Evolutionary conservation across 2,329 filamentous ascomycete genomes (phyloP).

Genomic region (Aureobasidium pullulans): DNA sequence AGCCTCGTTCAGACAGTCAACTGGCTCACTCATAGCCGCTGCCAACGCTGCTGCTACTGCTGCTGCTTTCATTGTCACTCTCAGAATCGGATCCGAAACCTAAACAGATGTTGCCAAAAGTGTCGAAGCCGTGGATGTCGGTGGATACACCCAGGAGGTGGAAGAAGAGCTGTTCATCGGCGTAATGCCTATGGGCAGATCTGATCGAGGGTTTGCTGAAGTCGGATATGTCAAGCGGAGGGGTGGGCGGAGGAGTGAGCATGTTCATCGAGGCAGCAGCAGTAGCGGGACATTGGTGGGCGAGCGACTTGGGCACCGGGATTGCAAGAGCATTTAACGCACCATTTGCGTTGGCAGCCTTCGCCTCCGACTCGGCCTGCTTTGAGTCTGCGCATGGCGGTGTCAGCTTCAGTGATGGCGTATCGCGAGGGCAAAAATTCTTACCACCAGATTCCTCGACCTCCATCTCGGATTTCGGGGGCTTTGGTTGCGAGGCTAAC

Average conservation of each 20-base stretch:
- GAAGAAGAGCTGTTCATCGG: slow-evolving; percentile 28
- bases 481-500: slow-evolving; percentile 68
- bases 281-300: slow-evolving; percentile 5
- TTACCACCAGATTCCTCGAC: slow-evolving; percentile 35
- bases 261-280: slow-evolving; percentile 14
- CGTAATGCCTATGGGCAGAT: slow-evolving; percentile 24
- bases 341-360: slow-evolving; percentile 20
- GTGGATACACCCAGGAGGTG: slow-evolving; percentile 32
- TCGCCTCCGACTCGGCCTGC: slow-evolving; percentile 16
- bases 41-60: slow-evolving; percentile 12
- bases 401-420: neutral
- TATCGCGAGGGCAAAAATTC: neutral
- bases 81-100: slow-evolving; percentile 25
- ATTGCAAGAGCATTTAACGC: slow-evolving; percentile 19
- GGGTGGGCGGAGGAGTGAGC: slow-evolving; percentile 16
- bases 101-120: slow-evolving; percentile 28
- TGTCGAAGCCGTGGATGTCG: slow-evolving; percentile 33
- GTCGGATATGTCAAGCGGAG: slow-evolving; percentile 14
- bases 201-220: slow-evolving; percentile 13
- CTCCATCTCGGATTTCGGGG: slow-evolving; percentile 42
- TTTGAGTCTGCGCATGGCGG: slow-evolving; percentile 14
- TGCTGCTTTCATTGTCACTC: slow-evolving; percentile 5
- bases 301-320: slow-evolving; percentile 16
- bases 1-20: slow-evolving; percentile 12
- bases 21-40: slow-evolving; percentile 16